phyloP scores from a whole-genome alignment of 148 eudicot species.

The Mesembryanthemum crystallinum region DNA sequence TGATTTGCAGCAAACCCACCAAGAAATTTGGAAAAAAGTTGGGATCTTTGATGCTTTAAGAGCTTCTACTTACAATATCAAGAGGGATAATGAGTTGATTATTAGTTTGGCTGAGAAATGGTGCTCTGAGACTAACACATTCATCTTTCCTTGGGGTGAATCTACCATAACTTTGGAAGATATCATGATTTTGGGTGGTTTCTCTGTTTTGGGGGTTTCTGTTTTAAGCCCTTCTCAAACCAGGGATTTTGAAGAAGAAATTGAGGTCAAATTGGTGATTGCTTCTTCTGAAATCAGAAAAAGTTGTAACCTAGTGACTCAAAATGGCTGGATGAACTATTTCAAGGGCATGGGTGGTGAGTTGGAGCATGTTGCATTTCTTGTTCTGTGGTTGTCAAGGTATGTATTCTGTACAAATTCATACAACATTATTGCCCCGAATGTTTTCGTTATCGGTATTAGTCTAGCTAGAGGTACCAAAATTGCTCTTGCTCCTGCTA shows the following conservation, averaged over 20 bases:
- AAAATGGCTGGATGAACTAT: conserved; percentile 28
- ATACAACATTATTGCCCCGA: neutral
- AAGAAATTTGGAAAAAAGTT: conserved; percentile 20
- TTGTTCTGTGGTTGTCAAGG: conserved; percentile 38
- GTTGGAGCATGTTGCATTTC: conserved; percentile 36
- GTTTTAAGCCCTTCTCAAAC: neutral
- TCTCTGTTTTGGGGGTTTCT: conserved; percentile 21
- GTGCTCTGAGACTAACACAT: conserved; percentile 35
- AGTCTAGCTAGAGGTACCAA: conserved; percentile 30
- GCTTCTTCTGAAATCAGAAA: neutral
- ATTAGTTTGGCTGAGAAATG: conserved; percentile 31
- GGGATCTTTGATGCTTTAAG: conserved; percentile 31
- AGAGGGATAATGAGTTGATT: conserved; percentile 19
- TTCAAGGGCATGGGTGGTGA: conserved; percentile 24
- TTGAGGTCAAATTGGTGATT: neutral
- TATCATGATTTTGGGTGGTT: conserved; percentile 35
- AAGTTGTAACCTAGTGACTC: neutral
- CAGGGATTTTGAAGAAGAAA: neutral
- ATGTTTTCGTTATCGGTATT: conserved; percentile 29
- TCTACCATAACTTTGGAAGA: conserved; percentile 42
- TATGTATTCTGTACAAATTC: conserved; percentile 21
- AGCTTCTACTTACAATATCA: conserved; percentile 30
- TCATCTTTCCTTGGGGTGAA: conserved; percentile 39
- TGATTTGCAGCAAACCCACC: conserved; percentile 24
- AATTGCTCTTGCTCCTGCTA: conserved; percentile 29